A percentile compares a stretch with the other conserved stretches of the same genome.
Evolutionary conservation across 2,329 filamentous ascomycete genomes (phyloP).

Genomic region (Xylariales sp.): DNA sequence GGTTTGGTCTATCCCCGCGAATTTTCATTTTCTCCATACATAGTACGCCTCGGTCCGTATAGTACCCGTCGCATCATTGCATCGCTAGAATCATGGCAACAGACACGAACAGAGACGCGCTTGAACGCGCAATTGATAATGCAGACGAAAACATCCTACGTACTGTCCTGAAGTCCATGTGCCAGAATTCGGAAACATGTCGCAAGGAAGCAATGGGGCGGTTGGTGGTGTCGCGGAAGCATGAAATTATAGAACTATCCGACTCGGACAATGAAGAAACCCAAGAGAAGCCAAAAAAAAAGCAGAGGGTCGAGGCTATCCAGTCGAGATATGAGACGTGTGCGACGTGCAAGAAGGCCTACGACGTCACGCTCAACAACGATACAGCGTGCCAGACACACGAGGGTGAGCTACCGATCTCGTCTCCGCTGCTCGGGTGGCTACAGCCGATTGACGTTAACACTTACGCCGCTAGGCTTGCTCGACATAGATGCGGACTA

Average conservation of each 20-base stretch:
- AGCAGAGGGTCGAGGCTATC: conserved; percentile 8
- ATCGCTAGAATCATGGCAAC: neutral
- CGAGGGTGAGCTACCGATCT: conserved; percentile 15
- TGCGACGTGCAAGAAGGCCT: conserved; percentile 26
- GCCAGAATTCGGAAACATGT: conserved; percentile 26
- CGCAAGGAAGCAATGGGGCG: conserved; percentile 23
- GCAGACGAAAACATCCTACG: conserved; percentile 28
- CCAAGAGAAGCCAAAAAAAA: conserved; percentile 17
- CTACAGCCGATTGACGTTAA: neutral
- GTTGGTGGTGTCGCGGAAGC: conserved; percentile 27
- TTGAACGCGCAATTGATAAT: conserved; percentile 20
- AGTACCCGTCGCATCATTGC: neutral
- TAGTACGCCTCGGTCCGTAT: neutral
- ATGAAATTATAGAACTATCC: conserved; percentile 24
- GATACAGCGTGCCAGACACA: conserved; percentile 29
- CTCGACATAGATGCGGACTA: conserved; percentile 18
- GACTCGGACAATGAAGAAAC: conserved; percentile 24
- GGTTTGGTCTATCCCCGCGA: neutral
- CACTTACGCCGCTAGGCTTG: conserved; percentile 5
- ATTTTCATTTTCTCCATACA: neutral
- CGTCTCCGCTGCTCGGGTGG: neutral
- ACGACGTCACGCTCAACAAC: conserved; percentile 34
- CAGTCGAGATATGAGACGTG: conserved; percentile 28
- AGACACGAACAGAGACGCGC: conserved; percentile 1
- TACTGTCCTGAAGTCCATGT: conserved; percentile 28